Base-by-base conservation (phyloP, 129 eudicot species). In the carrot (Daucus carota) region DNA sequence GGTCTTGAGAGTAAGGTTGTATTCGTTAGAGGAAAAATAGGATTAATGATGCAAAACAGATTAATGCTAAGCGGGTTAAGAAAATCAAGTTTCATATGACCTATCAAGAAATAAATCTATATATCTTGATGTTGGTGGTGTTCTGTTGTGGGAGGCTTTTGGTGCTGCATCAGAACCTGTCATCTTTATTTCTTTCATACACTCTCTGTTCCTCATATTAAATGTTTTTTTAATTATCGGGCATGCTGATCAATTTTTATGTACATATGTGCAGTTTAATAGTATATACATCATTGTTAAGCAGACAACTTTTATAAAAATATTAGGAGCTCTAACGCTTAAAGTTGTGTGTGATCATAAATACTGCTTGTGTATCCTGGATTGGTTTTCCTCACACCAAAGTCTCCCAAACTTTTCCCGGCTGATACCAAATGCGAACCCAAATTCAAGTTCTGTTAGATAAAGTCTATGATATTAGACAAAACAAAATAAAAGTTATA, bases 341-440 rank as follows among this genome's bases (percentile, higher is more conserved):
- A 7, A 24, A 41, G n/a, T n/a, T n/a, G n/a, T n/a, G n/a, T n/a
- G 77, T 43, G 43, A 79, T 89, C 82, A 87, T 83, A 93, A 79
- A 84, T 93, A 93, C 24, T 86, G 92, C 72, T 85, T 88, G 70
- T 87, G 98, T 81, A 93, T 83, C 83, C 97, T 87, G 40, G 96
- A 88, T 80, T 96, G 87, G 79, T 93, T 90, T 83, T 93, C 96
- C 79, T 90, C 98, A 97, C 98, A 93, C 97, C 98, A 93, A 1
- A 90, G 81, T 83, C 94, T 82, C 47, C 98, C 98, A 52, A 85
- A 93, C 46, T 85, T 90, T 80, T 90, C 97, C 17, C 98, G 97
- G 83, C 97, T 93, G 92, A 77, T 74, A 47, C n/a, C 10, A 45
- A 11, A 48, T 48, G 26, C 4, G 44, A 57, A 42, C 18, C 22